Base-by-base conservation (phyloP, 1,139 yeast genomes). In the Blastobotrys indianensis region DNA sequence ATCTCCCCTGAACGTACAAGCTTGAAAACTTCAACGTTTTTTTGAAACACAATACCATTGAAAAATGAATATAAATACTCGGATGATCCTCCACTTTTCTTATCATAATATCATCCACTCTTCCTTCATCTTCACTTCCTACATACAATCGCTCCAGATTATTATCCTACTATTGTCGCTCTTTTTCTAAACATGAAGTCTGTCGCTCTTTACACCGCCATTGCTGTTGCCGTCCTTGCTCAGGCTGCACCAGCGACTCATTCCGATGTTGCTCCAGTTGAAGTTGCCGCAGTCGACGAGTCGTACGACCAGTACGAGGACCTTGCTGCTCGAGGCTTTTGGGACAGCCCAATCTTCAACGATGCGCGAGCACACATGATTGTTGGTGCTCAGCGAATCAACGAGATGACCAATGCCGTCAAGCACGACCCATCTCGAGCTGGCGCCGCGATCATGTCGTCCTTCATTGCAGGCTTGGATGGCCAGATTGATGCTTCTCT, bases 401-500 rank as follows among this genome's bases (percentile, higher is more conserved):
- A 55, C 37, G 49, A 53, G 15, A 45, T 53, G 15, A 44, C 46
- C 12, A 47, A 42, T 17, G 56, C 52, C 35, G 41, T 54, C 41
- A 41, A 50, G 44, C 43, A 40, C 17, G 44, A 46, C 30, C 56
- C 53, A 15, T 54, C 56, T 23, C 56, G 54, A 44, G 62, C 61
- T 28, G 54, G 55, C 29, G 45, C 55, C 36, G 59, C 54, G 11
- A 48, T 50, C 7, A 49, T 60, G 8, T 51, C 58, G 36, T 55
- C 58, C 37, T 50, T 54, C 38, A 54, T 63, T 43, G 51, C 61
- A 17, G 65, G 65, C 33, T 46, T 61, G 15, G 66, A 63, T 47
- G 57, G 62, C 25, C 67, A 64, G 50, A 54, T 63, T 47, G 67
- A 64, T 44, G 55, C 57, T 41, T 43, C 55, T 7, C 51, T 63